Conservation (phyloP, 352 stramenopile species). For the Globisporangium middletonii region DNA sequence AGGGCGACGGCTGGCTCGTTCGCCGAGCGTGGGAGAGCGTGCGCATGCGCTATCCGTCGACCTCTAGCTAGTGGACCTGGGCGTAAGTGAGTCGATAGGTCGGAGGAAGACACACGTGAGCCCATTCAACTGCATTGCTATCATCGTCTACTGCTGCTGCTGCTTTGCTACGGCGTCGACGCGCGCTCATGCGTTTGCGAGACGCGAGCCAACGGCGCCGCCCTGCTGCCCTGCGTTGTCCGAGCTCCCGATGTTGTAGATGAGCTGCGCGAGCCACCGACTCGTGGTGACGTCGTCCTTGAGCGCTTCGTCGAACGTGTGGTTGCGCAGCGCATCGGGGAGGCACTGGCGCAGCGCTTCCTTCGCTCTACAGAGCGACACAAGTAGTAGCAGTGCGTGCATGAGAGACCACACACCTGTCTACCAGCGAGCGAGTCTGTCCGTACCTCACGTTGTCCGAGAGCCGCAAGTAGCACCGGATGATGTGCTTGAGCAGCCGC, state of each 20-base stretch:
- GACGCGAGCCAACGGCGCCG: constrained; percentile 12
- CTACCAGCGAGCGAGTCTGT: not conserved
- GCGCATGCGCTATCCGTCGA: constrained; percentile 16
- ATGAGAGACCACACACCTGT: constrained; percentile 2
- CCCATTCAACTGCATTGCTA: not conserved
- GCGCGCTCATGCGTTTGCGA: constrained; percentile 13
- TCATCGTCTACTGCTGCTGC: not conserved
- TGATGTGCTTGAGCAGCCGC: constrained; percentile 98
- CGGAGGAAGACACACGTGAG: too few species aligned
- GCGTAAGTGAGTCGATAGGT: too few species aligned
- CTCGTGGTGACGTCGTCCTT: constrained; percentile 96
- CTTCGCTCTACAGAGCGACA: constrained; percentile 75
- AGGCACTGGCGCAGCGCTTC: constrained; percentile 97
- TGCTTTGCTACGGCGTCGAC: not conserved
- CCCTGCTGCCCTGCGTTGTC: constrained; percentile 7
- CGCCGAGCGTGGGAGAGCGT: constrained; percentile 17
- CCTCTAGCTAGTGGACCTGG: constrained; percentile 1
- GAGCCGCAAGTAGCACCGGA: constrained; percentile 97
- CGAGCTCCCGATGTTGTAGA: constrained; percentile 86
- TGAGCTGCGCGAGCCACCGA: constrained; percentile 93
- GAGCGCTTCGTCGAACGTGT: constrained; percentile 92
- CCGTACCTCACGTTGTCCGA: constrained; percentile 60
- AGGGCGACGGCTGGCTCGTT: constrained; percentile 17
- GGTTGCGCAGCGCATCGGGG: constrained; percentile 90
- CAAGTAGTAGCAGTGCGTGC: not conserved